phyloP scores from a whole-genome alignment of 805 yeast genomes.

The Ascoidea rubescens region DNA sequence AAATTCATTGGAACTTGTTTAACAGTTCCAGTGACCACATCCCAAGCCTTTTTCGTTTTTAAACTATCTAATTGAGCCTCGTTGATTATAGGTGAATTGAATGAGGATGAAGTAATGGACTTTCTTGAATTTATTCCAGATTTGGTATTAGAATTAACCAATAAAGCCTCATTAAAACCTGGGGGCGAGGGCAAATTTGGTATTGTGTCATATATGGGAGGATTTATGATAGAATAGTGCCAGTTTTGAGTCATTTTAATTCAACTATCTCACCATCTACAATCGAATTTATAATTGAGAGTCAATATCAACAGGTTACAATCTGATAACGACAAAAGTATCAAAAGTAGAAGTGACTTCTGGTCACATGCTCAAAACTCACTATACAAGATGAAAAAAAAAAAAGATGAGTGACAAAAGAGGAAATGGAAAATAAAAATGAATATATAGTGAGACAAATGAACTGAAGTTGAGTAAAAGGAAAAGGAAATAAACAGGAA shows the following conservation, averaged over 20 bases:
- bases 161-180: neutral
- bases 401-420: too few species aligned
- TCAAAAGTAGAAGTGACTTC: too few species aligned
- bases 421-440: too few species aligned
- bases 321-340: too few species aligned
- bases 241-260: neutral
- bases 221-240: neutral
- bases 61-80: conserved; percentile 14
- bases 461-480: too few species aligned
- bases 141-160: neutral
- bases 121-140: neutral
- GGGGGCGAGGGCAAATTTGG: neutral
- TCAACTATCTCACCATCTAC: too few species aligned
- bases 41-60: conserved; percentile 68
- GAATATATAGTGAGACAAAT: too few species aligned
- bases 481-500: too few species aligned
- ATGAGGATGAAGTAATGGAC: neutral
- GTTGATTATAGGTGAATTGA: neutral
- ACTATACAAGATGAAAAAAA: too few species aligned
- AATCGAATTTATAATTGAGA: too few species aligned
- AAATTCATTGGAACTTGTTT: conserved; percentile 83
- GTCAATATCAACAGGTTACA: too few species aligned
- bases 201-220: neutral
- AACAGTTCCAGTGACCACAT: conserved; percentile 67
- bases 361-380: too few species aligned